phyloP scores from a whole-genome alignment of 2,329 filamentous ascomycete species.

The Colletotrichum navitas region DNA sequence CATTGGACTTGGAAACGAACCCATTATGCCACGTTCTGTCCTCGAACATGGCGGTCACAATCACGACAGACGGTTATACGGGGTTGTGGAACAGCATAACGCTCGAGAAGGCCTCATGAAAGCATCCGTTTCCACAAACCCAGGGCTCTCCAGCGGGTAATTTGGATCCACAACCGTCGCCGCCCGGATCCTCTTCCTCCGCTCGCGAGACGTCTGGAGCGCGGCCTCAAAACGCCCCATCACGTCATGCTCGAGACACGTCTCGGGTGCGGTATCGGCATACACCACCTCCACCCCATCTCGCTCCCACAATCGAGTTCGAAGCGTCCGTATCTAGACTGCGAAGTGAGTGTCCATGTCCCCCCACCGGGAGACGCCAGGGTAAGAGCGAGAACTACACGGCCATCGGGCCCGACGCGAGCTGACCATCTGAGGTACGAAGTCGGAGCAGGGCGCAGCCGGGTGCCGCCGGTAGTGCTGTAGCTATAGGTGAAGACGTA shows the following conservation, averaged over 20 bases:
- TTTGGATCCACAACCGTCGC: too few relatives aligned
- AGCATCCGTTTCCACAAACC: constrained; percentile 47
- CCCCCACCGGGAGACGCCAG: constrained; percentile 55
- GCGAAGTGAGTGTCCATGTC: constrained; percentile 51
- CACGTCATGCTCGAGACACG: constrained; percentile 58
- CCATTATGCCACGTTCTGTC: constrained; percentile 58
- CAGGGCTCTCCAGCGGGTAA: too few relatives aligned
- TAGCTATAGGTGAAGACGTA: too few relatives aligned
- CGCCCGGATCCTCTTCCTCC: too few relatives aligned
- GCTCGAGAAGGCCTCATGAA: constrained; percentile 53
- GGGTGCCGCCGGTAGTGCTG: too few relatives aligned
- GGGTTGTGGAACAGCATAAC: constrained; percentile 62
- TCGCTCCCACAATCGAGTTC: constrained; percentile 61
- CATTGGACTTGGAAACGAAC: constrained; percentile 58
- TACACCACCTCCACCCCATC: constrained; percentile 58
- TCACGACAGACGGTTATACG: constrained; percentile 58
- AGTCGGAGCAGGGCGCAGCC: constrained; percentile 50
- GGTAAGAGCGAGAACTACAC: constrained; percentile 56
- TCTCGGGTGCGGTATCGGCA: constrained; percentile 56
- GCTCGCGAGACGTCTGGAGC: constrained; percentile 50
- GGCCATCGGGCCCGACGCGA: constrained; percentile 53
- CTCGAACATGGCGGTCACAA: constrained; percentile 60
- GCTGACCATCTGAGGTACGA: constrained; percentile 54
- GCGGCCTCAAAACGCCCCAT: constrained; percentile 61
- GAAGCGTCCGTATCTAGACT: constrained; percentile 63